Conservation (phyloP, 2,329 filamentous ascomycete genomes). For the Stagonosporopsis cucurbitacearum region DNA sequence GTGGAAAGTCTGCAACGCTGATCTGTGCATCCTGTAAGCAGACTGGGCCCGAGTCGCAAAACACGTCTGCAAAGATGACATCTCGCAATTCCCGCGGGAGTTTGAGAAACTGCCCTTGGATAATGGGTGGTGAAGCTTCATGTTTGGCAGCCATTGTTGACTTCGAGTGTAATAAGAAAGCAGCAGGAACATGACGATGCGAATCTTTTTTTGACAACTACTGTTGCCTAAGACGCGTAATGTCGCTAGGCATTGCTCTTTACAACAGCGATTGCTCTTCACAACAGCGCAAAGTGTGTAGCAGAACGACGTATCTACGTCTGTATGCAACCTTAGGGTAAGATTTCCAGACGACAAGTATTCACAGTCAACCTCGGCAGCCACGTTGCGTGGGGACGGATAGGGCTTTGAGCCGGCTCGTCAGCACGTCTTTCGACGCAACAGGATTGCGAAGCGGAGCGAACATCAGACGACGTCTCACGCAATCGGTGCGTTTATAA, state of each 20-base stretch:
- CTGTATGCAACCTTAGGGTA: neutral
- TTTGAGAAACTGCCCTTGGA: constrained; percentile 1
- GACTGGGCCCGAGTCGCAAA: constrained; percentile 4
- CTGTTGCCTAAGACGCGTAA: constrained; percentile 10
- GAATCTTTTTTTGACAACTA: neutral
- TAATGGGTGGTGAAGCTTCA: neutral
- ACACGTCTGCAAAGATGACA: constrained; percentile 22
- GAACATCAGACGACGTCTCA: constrained; percentile 2
- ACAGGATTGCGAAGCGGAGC: neutral
- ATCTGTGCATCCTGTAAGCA: neutral
- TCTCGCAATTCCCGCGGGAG: constrained; percentile 32
- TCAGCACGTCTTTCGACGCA: neutral
- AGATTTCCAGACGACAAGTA: neutral
- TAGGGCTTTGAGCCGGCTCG: neutral
- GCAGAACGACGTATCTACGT: neutral
- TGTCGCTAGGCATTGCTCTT: neutral
- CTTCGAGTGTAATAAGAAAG: neutral
- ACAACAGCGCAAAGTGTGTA: neutral
- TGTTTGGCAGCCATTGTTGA: neutral
- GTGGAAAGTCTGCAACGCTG: neutral
- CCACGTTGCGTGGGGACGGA: neutral
- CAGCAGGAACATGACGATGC: neutral
- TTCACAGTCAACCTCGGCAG: neutral
- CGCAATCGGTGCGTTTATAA: constrained; percentile 18
- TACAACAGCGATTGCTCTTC: no score